Conservation (phyloP, 805 yeast species). For the Kurtzmaniella cleridarum region DNA sequence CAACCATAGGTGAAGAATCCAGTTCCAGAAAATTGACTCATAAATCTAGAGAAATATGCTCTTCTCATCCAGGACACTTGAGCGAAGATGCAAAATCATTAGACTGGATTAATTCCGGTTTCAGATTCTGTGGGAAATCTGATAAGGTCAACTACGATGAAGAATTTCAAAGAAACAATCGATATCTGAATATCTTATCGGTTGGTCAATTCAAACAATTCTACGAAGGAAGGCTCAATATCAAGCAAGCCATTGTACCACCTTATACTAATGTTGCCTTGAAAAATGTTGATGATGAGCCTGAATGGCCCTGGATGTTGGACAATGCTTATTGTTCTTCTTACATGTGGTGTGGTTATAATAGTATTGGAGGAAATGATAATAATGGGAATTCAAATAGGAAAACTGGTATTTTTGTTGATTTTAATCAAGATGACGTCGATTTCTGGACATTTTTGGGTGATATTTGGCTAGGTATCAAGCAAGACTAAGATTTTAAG, state of each 20-base stretch:
- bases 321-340: constrained; percentile 21
- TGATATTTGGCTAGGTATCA: background rate
- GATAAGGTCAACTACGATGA: constrained; percentile 14
- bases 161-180: constrained; percentile 18
- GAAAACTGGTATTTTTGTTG: background rate
- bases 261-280: constrained; percentile 11
- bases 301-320: constrained; percentile 18
- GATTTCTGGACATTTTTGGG: background rate
- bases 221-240: constrained; percentile 17
- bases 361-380: constrained; percentile 15
- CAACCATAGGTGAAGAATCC: constrained; percentile 32
- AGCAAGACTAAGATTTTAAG: too few relatives aligned
- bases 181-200: constrained; percentile 17
- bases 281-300: constrained; percentile 14
- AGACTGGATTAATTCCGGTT: constrained; percentile 70
- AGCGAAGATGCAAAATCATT: constrained; percentile 46
- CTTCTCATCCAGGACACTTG: constrained; percentile 61
- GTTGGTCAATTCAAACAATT: constrained; percentile 18
- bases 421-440: background rate
- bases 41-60: constrained; percentile 44
- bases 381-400: background rate
- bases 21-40: constrained; percentile 14
- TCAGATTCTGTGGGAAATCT: constrained; percentile 43
- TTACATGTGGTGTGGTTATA: constrained; percentile 29
- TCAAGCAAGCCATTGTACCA: constrained; percentile 23